Evolutionary conservation across 208 protist genomes (phyloP), one percentile per base, ranked within the genome.

Genomic region (Porcisia deanei): DNA sequence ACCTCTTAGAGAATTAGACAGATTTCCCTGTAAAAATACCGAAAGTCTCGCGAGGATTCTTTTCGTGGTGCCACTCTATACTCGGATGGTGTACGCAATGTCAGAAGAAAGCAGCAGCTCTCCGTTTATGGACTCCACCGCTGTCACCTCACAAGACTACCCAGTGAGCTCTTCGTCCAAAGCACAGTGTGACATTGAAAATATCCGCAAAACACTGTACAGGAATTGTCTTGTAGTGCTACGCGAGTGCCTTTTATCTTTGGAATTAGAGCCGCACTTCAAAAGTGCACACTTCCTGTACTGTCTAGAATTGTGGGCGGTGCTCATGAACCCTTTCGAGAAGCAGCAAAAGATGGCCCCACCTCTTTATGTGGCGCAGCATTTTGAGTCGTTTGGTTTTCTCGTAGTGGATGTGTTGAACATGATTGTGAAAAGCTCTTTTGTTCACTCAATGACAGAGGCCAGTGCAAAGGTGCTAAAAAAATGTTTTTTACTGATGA

Each of bases 311-410:
- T 79, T 97, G 59, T 97, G 93, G 91, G 81, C 87, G 71, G 77
- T 81, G n/a, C 69, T 94, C 7, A 85, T 97, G 78, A 88, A 92
- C 66, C 85, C 89, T 37, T 73, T 74, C 39, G 78, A 74, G 47
- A 69, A 81, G 71, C 60, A 75, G 34, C 43, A 63, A 14, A 71
- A 75, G 53, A 65, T 86, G 5, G 34, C 85, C 20, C 61, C 74
- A 22, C 60, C 85, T 18, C 79, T 78, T 18, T 91, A 95, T 59
- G 82, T 92, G 20, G n/a, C 83, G 41, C 84, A 88, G 4, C 89
- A 95, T 73, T 91, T 88, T 60, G 89, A 97, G 73, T 80, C 79
- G 8, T 95, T 88, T 74, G 87, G 79, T n/a, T 91, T 86, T 70
- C 75, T 97, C 8, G 76, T 85, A 12, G 70, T 89, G 10, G 86